Evolutionary conservation across 352 stramenopile genomes (phyloP), one percentile per base, ranked within the genome.

Genomic region (Peronospora belbahrii): DNA sequence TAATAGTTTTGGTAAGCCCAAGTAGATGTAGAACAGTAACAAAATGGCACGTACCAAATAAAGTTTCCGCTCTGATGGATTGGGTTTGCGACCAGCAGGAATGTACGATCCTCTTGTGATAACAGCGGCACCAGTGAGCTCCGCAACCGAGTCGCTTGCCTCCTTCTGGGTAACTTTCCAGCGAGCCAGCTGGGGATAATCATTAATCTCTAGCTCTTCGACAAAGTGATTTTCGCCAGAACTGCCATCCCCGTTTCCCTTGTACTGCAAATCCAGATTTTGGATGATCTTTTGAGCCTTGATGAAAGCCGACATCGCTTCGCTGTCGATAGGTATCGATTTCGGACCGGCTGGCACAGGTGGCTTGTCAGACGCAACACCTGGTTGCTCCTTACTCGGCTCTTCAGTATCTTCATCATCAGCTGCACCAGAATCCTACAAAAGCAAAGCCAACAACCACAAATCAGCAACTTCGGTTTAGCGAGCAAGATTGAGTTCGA

Each of bases 151-250:
- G 35, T 95, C 78, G 15, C 85, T 82, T 24, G 82, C 76, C 19
- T 96, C 84, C 46, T 91, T 94, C 39, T 94, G 82, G 18, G 79
- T 89, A 36, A 94, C 83, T 38, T 75, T 88, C 68, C 76, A 94
- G 9, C 88, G 74, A 41, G 87, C 90, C 52, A 95, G 83, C 58
- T 94, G 77, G 2, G 90, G 88, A 58, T 96, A 97, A 47, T 97
- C 90, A 59, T 97, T 97, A 62, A 97, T 97, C 52, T 95, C 88
- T 13, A 97, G 65, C 50, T 97, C 88, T 52, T 95, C 82, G 7
- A 73, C 65, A 44, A 93, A 95, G 46, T 94, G 80, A 25, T 70
- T 71, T 35, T 89, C 67, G 24, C 59, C 58, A 17, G 42, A 50
- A 13, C 32, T 60, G 37, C 46, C 55, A 18, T 59, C 58, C 24